Conservation (phyloP, 805 yeast genomes). For the Wickerhamiella allomyrinae region DNA sequence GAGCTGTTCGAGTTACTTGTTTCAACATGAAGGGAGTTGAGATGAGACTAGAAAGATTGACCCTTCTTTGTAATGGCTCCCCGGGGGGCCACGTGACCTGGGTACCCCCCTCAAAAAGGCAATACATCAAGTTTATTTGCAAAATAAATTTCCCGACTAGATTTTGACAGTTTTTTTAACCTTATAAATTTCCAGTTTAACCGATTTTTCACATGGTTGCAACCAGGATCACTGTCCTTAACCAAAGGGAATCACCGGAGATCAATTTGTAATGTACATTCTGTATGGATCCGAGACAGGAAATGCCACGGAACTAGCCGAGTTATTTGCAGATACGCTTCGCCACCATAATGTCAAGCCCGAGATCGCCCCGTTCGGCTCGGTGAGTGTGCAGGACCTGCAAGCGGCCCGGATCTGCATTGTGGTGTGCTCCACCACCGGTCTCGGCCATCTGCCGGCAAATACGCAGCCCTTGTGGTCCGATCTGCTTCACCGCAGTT, state of each 20-base stretch:
- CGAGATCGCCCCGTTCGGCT: conserved; percentile 42
- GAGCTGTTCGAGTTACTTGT: conserved; percentile 4
- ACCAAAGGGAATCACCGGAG: conserved; percentile 3
- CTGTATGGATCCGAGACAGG: conserved; percentile 91
- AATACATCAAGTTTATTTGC: too few relatives aligned
- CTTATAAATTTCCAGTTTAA: too few relatives aligned
- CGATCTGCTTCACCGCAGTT: conserved; percentile 49
- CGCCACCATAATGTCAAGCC: conserved; percentile 33
- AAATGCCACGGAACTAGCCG: conserved; percentile 74
- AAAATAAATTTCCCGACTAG: too few relatives aligned
- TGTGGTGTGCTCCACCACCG: conserved; percentile 74
- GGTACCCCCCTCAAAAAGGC: too few relatives aligned
- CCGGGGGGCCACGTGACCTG: not conserved
- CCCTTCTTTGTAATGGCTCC: not conserved
- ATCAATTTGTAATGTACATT: conserved; percentile 22
- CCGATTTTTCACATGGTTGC: too few relatives aligned
- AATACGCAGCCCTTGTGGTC: conserved; percentile 65
- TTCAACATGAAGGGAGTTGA: not conserved
- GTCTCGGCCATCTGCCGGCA: conserved; percentile 86
- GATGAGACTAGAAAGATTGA: not conserved
- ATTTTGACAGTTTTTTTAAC: too few relatives aligned
- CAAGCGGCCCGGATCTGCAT: conserved; percentile 35
- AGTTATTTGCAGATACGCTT: conserved; percentile 40
- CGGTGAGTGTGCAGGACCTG: conserved; percentile 21
- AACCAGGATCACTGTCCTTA: conserved; percentile 4